Evolutionary conservation across 768 basidiomycete species (phyloP).

Genomic region (Boletales sp.): DNA sequence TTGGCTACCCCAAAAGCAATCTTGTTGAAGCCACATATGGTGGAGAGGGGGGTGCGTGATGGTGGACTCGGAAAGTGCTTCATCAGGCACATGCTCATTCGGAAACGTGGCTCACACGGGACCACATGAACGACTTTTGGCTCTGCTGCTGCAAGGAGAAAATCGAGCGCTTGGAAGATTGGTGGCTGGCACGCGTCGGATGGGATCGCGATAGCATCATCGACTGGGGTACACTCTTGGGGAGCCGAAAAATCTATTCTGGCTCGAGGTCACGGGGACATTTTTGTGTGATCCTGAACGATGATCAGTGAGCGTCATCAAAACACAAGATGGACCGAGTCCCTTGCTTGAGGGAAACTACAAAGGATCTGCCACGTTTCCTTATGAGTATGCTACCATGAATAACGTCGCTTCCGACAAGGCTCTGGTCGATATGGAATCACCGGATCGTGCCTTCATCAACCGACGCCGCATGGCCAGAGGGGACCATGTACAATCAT

Average conservation of each 20-base stretch:
- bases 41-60: not conserved
- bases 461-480: not conserved
- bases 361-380: not conserved
- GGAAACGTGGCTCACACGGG: not conserved
- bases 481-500: not conserved
- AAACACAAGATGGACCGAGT: not conserved
- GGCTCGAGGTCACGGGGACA: slow-evolving; percentile 2
- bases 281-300: not conserved
- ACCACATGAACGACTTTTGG: not conserved
- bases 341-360: not conserved
- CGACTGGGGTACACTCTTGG: not conserved
- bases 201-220: not conserved
- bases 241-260: not conserved
- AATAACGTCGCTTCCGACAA: not conserved
- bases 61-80: not conserved
- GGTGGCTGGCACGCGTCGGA: not conserved
- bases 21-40: not conserved
- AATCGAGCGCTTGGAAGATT: not conserved
- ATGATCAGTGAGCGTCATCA: not conserved
- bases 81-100: not conserved
- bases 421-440: not conserved
- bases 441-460: not conserved
- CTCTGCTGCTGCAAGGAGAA: not conserved
- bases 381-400: not conserved
- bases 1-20: not conserved